Base-by-base conservation (phyloP, 1,284 basidiomycete genomes). In the Athelia sp. region DNA sequence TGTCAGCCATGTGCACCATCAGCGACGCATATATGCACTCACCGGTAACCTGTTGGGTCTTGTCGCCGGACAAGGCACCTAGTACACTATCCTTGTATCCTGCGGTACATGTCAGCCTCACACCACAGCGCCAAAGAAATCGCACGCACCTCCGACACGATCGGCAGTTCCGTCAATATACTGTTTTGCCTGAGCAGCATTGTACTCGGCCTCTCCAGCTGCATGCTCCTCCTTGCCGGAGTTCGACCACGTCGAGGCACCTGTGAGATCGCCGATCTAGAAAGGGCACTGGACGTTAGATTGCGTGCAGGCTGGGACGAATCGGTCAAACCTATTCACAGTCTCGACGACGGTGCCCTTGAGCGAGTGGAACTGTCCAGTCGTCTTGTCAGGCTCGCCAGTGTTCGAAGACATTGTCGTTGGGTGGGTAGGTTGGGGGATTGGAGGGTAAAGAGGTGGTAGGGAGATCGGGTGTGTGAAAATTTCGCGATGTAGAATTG, bases 181-280 rank as follows among this genome's bases (percentile, higher is more conserved):
- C 4, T 74, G 78, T 56, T 82, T 66, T 9, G 73, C 72, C 54
- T 81, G 74, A 0, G 79, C 79, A 21, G 74, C 75, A 17, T 76
- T 75, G 60, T 74, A 71, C 57, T 84, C 81, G 10, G 71, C 71
- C 63, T 89, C 86, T 46, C 87, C 87, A 49, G 72, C 63, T 38
- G 73, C 71, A 60, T 87, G 86, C 59, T 86, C 82, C 52, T 88
- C 71, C 56, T 79, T 79, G 17, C 86, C 85, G 29, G 79, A 68
- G 53, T 75, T 63, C 58, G 72, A 56, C 80, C 77, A 81, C 1
- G 68, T 60, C 47, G 66, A 54, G 8, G 68, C 60, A 18, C 79
- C 79, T 36, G 71, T 74, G 46, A 73, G 22, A 55, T 80, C 72
- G 48, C 82, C 80, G 46, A 78, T 61, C 65, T 75, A 45, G 19